Evolutionary conservation across 2,329 filamentous ascomycete species (phyloP), one percentile per base, ranked within the genome.

Genomic region (Talaromyces marneffei): DNA sequence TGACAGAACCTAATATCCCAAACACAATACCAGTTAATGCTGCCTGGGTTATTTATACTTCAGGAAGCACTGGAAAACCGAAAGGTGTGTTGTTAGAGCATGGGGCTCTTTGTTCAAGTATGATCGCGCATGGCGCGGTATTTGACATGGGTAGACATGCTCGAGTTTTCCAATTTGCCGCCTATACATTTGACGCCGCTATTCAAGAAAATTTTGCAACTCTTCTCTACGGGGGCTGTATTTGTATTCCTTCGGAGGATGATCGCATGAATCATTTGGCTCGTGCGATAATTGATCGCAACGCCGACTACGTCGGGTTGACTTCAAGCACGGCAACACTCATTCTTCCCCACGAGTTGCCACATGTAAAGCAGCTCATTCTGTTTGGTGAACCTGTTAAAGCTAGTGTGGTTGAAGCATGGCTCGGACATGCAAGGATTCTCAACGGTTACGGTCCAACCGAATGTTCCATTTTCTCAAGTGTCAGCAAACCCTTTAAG

Each of bases 91-190:
- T 44, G 20, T 9, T 44, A 12, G 40, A 44, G 6, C 40, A 44
- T 14, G 40, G 18, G 2, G 40, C 40, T 4, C 23, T 44, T 14
- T 44, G 35, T 0, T 84, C 84, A 0, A 79, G 78, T 0, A 78
- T 82, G 53, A 66, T 77, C 2, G 76, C 77, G 0, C 82, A 85
- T 61, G 81, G 77, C 0, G 69, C 74, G 0, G 77, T 78, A 0
- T 71, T 83, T 4, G 74, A 75, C 1, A 64, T 75, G 29, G 74
- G 78, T 12, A 68, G 73, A 66, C 71, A 79, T 0, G 86, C 85
- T 5, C 78, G 87, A 2, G 84, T 88, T 9, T 80, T 86, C 12
- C 82, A 85, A 62, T 79, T 84, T 60, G 82, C 82, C 0, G 82
- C 80, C 2, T 83, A 81, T 66, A 79, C 80, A 16, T 80, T 83